Evolutionary conservation across 495 filamentous ascomycete species (phyloP), one percentile per base, ranked within the genome.

Genomic region (Podospora australis): DNA sequence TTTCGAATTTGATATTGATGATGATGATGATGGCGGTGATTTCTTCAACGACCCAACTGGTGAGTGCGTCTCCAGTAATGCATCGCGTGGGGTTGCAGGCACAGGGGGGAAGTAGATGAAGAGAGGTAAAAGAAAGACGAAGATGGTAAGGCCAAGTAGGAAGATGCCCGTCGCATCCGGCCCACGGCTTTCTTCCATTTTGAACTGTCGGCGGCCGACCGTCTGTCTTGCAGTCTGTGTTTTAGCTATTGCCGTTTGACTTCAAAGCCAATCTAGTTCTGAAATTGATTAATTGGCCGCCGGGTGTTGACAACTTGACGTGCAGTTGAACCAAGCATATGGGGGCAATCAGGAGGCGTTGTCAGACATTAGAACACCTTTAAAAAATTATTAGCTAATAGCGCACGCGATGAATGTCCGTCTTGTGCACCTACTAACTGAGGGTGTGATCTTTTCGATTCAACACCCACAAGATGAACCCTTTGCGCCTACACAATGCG

Each of bases 71-170:
- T 72, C 65, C 3, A 67, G 50, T 17, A 75, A 57, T 21, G 71
- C 76, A 66, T 71, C 77, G 57, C 60, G 70, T 45, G 55, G 66
- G 54, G 65, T 71, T 1, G 65, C 69, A 3, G 57, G 68, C 14
- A 60, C 59, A 2, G 72, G 74, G 7, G 73, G 67, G 40, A 76
- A 71, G 38, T 71, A 66, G 30, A 73, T 51, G 32, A 75, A 51
- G 28, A 74, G 58, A 26, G 75, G 70, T 28, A 77, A 49, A 32
- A 75, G 47, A 46, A 77, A 78, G 35, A 72, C 72, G 19, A 58
- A 50, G 11, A 72, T 65, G 22, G 76, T 75, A 24, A 73, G 48
- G 28, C 59, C 6, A 1, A 76, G 52, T 13, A 87, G 46, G 49
- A 69, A 62, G 10, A 70, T 50, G 46, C 61, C 57, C 25, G 48